These are phyloP conservation scores for Endotrypanum monterogeii DNA, from an alignment of 208 protist genomes.

Conservation along the genomic window DNA sequence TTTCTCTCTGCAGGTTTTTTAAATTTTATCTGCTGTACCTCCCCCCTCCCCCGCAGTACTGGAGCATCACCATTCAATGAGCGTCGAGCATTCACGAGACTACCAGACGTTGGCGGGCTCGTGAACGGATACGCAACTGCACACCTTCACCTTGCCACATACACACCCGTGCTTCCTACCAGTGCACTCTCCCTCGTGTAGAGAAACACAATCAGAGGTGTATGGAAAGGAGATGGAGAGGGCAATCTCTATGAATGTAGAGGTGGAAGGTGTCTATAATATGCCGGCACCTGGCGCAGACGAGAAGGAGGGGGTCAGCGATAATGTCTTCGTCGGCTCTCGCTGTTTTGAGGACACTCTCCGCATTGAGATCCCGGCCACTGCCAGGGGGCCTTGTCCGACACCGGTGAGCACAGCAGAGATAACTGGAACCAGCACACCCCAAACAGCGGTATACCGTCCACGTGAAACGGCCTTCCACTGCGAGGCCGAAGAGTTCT, in stretches of 20 bases:
- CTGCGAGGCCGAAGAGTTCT: constrained; percentile 17
- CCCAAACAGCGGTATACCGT: constrained; percentile 19
- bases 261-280: neutral
- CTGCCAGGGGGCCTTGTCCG: constrained; percentile 12
- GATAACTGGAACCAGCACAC: constrained; percentile 2
- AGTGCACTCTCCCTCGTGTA: neutral
- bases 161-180: neutral
- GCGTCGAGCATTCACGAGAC: neutral
- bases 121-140: no score
- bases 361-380: constrained; percentile 29
- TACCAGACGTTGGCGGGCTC: neutral
- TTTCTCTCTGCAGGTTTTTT: neutral
- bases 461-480: constrained; percentile 11
- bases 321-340: neutral
- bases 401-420: constrained; percentile 17
- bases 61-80: neutral
- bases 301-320: neutral
- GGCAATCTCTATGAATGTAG: neutral
- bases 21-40: neutral
- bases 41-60: neutral
- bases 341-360: constrained; percentile 7
- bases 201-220: neutral
- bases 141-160: neutral
- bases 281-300: neutral
- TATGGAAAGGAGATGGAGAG: neutral